phyloP scores from a whole-genome alignment of 2,329 filamentous ascomycete genomes.

The Stenocarpella maydis region DNA sequence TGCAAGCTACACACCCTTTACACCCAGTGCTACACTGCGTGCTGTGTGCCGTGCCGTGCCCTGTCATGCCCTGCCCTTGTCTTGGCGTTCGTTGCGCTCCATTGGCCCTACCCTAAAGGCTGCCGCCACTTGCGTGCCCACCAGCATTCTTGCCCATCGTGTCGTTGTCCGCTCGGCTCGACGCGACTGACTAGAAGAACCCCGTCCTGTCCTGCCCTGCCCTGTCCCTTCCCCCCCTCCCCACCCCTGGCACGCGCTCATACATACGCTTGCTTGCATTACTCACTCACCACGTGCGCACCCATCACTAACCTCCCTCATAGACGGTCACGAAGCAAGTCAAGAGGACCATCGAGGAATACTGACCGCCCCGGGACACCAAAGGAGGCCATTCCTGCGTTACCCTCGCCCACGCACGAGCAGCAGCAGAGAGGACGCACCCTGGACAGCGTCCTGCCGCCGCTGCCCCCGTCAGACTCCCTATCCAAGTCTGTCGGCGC shows the following conservation, averaged over 20 bases:
- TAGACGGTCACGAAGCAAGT: constrained; percentile 32
- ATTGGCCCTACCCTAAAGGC: constrained; percentile 11
- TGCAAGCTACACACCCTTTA: constrained; percentile 1
- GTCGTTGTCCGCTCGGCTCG: neutral
- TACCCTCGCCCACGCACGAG: constrained; percentile 22
- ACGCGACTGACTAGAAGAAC: constrained; percentile 18
- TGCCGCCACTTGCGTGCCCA: constrained; percentile 21
- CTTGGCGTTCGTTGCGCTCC: constrained; percentile 22
- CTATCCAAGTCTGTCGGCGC: constrained; percentile 38
- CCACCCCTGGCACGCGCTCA: neutral
- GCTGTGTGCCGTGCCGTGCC: neutral
- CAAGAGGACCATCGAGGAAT: constrained; percentile 26
- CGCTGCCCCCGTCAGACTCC: constrained; percentile 40
- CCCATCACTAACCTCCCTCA: constrained; percentile 10
- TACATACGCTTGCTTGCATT: neutral
- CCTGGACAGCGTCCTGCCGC: constrained; percentile 36
- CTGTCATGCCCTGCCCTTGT: constrained; percentile 10
- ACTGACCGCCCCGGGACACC: constrained; percentile 22
- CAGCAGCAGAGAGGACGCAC: constrained; percentile 32
- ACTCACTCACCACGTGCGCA: neutral
- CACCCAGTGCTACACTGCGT: neutral
- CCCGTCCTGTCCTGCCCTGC: neutral
- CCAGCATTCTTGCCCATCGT: constrained; percentile 18
- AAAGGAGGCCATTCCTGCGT: constrained; percentile 26
- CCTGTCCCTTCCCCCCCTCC: neutral